Evolutionary conservation across 495 filamentous ascomycete genomes (phyloP).

Genomic region (Pyronema domesticum): DNA sequence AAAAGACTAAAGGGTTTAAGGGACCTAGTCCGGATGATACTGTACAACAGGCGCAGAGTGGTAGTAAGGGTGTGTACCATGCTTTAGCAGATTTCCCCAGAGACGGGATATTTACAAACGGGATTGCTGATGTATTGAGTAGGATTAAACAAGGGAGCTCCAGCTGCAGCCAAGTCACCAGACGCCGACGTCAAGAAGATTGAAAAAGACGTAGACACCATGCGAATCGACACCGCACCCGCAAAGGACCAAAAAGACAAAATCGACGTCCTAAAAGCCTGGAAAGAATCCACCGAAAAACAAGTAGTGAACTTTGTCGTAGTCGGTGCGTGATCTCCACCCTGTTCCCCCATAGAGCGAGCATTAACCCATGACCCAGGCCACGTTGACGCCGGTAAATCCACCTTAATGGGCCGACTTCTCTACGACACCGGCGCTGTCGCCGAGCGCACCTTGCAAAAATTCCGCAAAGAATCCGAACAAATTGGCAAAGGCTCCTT

Average conservation of each 20-base stretch:
- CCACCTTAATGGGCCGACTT: slow-evolving; percentile 91
- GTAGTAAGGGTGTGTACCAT: slow-evolving; percentile 46
- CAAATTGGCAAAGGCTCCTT: slow-evolving; percentile 90
- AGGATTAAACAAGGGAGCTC: neutral
- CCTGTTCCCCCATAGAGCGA: neutral
- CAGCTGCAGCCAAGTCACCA: neutral
- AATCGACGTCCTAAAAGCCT: slow-evolving; percentile 67
- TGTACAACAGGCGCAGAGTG: slow-evolving; percentile 63
- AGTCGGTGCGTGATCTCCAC: slow-evolving; percentile 44
- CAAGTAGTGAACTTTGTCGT: slow-evolving; percentile 86
- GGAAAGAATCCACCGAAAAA: slow-evolving; percentile 56
- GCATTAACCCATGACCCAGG: slow-evolving; percentile 33
- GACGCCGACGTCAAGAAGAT: neutral
- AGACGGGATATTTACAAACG: too few relatives aligned
- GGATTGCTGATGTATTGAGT: neutral
- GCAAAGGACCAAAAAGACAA: slow-evolving; percentile 31
- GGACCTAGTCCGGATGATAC: slow-evolving; percentile 89
- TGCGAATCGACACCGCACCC: neutral
- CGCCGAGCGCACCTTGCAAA: slow-evolving; percentile 70
- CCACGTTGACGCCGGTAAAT: slow-evolving; percentile 95
- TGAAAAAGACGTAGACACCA: neutral
- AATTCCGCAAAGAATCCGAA: slow-evolving; percentile 71
- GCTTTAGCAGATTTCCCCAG: neutral
- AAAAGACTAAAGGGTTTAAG: slow-evolving; percentile 42
- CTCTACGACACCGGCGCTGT: slow-evolving; percentile 76